Conservation (phyloP, 2,329 filamentous ascomycete genomes). For the Penicillium olsonii region DNA sequence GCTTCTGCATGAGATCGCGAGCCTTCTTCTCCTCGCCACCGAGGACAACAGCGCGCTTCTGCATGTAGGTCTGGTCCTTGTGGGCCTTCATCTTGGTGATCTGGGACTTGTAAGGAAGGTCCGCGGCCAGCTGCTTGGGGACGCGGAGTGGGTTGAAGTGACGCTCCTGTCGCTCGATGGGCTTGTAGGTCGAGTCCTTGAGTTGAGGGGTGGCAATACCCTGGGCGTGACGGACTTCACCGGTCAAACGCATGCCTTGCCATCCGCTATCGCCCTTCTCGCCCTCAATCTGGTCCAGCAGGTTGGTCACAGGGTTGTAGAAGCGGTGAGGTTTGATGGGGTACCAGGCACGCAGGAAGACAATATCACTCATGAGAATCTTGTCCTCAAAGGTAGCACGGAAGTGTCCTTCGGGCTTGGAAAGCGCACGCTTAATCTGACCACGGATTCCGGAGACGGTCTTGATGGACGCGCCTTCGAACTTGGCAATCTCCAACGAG, state of each 20-base stretch:
- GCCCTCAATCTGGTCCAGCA: slow-evolving; percentile 62
- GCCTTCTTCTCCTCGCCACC: slow-evolving; percentile 87
- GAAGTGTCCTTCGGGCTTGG: slow-evolving; percentile 93
- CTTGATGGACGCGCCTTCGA: slow-evolving; percentile 92
- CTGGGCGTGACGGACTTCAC: slow-evolving; percentile 79
- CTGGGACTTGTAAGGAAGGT: slow-evolving; percentile 90
- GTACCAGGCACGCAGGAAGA: slow-evolving; percentile 96
- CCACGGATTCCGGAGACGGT: slow-evolving; percentile 94
- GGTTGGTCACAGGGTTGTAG: slow-evolving; percentile 94
- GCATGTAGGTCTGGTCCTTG: slow-evolving; percentile 81
- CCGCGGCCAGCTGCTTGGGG: slow-evolving; percentile 61
- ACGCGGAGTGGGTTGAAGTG: slow-evolving; percentile 71
- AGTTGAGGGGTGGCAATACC: slow-evolving; percentile 74
- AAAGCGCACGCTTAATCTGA: slow-evolving; percentile 93
- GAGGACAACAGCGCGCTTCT: slow-evolving; percentile 90
- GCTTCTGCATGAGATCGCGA: slow-evolving; percentile 85
- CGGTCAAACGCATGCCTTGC: slow-evolving; percentile 91
- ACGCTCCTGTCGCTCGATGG: slow-evolving; percentile 59
- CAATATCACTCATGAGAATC: slow-evolving; percentile 92
- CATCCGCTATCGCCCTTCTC: slow-evolving; percentile 54
- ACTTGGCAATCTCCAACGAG: slow-evolving; percentile 93
- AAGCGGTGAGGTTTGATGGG: slow-evolving; percentile 92
- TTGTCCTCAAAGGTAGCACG: slow-evolving; percentile 98
- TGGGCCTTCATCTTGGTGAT: slow-evolving; percentile 79
- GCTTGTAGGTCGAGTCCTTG: slow-evolving; percentile 82